phyloP scores from a whole-genome alignment of 2,329 filamentous ascomycete genomes.

The Colletotrichum melonis region DNA sequence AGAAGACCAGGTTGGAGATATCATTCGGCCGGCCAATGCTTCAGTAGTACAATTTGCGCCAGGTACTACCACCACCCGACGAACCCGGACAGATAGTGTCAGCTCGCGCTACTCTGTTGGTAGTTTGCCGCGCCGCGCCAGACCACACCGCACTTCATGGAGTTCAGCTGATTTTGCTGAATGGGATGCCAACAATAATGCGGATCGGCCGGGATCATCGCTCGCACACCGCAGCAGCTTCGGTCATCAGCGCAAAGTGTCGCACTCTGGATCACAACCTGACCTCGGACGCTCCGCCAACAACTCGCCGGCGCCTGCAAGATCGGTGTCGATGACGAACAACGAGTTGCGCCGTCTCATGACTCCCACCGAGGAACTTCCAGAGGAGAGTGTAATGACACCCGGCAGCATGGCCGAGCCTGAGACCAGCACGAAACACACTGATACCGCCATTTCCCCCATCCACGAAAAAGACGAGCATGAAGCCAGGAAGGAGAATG shows the following conservation, averaged over 20 bases:
- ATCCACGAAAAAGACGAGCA: slow-evolving; percentile 30
- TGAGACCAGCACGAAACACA: slow-evolving; percentile 4
- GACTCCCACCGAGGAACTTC: slow-evolving; percentile 39
- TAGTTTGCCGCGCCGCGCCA: slow-evolving; percentile 62
- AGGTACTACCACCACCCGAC: slow-evolving; percentile 38
- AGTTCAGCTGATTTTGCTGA: slow-evolving; percentile 62
- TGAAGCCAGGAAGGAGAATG: slow-evolving; percentile 2
- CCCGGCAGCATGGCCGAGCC: slow-evolving; percentile 2
- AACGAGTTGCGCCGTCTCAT: slow-evolving; percentile 37
- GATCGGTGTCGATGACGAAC: slow-evolving; percentile 8
- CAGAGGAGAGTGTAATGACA: slow-evolving; percentile 35
- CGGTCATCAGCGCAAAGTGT: slow-evolving; percentile 42
- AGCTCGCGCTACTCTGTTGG: slow-evolving; percentile 55
- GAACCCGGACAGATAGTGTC: slow-evolving; percentile 57
- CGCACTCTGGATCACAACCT: slow-evolving; percentile 29
- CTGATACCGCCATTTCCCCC: slow-evolving; percentile 21
- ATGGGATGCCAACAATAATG: slow-evolving; percentile 43
- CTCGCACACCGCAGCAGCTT: neutral
- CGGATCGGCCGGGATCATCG: slow-evolving; percentile 40
- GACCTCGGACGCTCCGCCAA: slow-evolving; percentile 12
- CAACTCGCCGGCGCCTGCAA: slow-evolving; percentile 13
- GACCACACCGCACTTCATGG: slow-evolving; percentile 62
- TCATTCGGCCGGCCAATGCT: slow-evolving; percentile 35
- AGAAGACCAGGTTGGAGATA: slow-evolving; percentile 45
- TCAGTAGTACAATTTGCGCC: slow-evolving; percentile 28